Evolutionary conservation across 352 stramenopile genomes (phyloP).

Genomic region (Phytophthora parvispora): DNA sequence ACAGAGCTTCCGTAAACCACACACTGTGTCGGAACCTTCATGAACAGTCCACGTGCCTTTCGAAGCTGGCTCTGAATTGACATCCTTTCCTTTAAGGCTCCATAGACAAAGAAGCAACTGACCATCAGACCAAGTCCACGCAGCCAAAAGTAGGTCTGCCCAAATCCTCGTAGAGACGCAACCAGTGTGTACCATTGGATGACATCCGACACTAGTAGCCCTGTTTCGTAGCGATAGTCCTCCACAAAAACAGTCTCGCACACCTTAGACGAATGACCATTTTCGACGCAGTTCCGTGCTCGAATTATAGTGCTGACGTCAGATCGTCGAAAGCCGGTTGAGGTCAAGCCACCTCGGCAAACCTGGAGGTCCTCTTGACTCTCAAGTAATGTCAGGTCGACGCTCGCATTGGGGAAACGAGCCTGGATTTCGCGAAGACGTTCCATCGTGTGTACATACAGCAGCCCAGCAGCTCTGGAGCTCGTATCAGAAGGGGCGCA

Average conservation of each 20-base stretch:
- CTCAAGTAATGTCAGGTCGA: constrained; percentile 34
- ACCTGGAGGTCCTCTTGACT: constrained; percentile 36
- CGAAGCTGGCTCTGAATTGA: not conserved
- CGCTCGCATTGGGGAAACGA: constrained; percentile 8
- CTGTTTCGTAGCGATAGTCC: constrained; percentile 55
- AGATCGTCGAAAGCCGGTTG: constrained; percentile 17
- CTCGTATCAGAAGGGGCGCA: constrained; percentile 8
- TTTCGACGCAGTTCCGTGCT: constrained; percentile 15
- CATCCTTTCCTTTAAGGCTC: not conserved
- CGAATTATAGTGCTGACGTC: constrained; percentile 38
- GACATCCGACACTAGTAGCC: constrained; percentile 23
- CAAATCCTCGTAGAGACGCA: constrained; percentile 28
- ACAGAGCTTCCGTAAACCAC: constrained; percentile 59
- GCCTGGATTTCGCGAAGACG: constrained; percentile 11
- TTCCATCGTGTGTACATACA: constrained; percentile 25
- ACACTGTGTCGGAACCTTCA: constrained; percentile 56
- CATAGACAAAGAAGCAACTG: constrained; percentile 30
- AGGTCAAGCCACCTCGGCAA: not conserved
- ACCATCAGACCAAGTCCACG: constrained; percentile 30
- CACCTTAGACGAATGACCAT: not conserved
- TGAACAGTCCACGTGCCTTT: constrained; percentile 34
- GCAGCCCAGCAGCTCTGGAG: not conserved
- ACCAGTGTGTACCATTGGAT: constrained; percentile 39
- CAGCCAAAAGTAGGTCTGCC: constrained; percentile 53
- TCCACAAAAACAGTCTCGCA: constrained; percentile 51